phyloP scores from a whole-genome alignment of 768 basidiomycete species.

The Ephemerocybe angulata region DNA sequence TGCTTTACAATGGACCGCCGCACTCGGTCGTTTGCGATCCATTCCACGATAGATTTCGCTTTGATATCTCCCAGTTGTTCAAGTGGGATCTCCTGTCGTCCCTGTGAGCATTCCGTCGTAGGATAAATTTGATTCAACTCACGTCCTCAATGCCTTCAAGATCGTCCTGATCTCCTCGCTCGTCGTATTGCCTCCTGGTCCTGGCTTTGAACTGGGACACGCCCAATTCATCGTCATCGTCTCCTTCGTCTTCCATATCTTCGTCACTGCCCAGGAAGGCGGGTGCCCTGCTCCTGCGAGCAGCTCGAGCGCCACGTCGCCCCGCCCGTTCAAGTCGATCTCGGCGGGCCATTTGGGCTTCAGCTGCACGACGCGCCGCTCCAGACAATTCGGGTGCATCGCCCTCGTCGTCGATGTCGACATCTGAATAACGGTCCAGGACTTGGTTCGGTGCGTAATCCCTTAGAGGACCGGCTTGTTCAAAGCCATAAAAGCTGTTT shows the following conservation, averaged over 20 bases:
- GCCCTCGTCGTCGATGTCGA: constrained; percentile 81
- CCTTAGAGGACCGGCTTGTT: constrained; percentile 30
- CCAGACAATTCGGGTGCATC: constrained; percentile 65
- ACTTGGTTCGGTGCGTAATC: constrained; percentile 84
- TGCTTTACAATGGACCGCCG: constrained; percentile 86
- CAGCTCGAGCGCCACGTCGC: constrained; percentile 67
- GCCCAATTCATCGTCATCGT: constrained; percentile 63
- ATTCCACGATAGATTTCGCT: constrained; percentile 94
- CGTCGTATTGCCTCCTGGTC: constrained; percentile 90
- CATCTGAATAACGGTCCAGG: constrained; percentile 85
- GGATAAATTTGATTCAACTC: constrained; percentile 24
- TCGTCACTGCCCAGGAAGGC: constrained; percentile 85
- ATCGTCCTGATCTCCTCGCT: constrained; percentile 86
- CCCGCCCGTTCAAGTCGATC: constrained; percentile 73
- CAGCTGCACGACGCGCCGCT: constrained; percentile 74
- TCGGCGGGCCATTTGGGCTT: constrained; percentile 82
- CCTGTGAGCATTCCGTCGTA: not conserved
- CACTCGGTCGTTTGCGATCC: constrained; percentile 93
- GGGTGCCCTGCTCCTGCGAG: constrained; percentile 76
- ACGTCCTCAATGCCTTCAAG: constrained; percentile 87
- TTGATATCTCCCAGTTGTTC: constrained; percentile 98
- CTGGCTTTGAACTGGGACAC: constrained; percentile 73
- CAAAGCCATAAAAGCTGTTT: constrained; percentile 10
- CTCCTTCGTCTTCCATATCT: constrained; percentile 73
- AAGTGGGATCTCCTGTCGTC: constrained; percentile 77